phyloP scores from a whole-genome alignment of 352 stramenopile species.

The Phytophthora europaea region DNA sequence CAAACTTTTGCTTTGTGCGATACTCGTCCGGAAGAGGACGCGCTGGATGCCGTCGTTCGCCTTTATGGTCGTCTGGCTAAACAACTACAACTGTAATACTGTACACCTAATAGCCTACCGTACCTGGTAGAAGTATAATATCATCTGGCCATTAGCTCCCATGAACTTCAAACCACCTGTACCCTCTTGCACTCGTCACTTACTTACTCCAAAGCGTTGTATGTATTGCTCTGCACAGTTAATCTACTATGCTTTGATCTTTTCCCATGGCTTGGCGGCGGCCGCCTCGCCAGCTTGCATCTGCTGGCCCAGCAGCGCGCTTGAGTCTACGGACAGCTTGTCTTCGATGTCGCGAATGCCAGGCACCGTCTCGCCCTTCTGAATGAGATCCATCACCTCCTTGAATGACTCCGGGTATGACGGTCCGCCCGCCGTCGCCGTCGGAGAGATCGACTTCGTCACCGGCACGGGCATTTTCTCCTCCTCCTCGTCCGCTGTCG shows the following conservation, averaged over 20 bases:
- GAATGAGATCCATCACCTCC: constrained; percentile 80
- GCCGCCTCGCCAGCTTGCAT: constrained; percentile 27
- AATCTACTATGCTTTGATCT: constrained; percentile 42
- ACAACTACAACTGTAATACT: too few relatives aligned
- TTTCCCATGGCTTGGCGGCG: constrained; percentile 58
- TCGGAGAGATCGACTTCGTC: constrained; percentile 25
- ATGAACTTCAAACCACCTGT: constrained; percentile 19
- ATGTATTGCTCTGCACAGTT: neutral
- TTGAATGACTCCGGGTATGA: constrained; percentile 78
- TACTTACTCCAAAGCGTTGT: constrained; percentile 17
- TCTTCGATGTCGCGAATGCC: constrained; percentile 83
- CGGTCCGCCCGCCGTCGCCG: constrained; percentile 37
- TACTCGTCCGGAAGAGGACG: constrained; percentile 1
- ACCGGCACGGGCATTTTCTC: constrained; percentile 38
- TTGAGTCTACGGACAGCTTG: constrained; percentile 73
- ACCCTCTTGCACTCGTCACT: neutral
- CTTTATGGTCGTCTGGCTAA: neutral
- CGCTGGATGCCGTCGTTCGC: neutral
- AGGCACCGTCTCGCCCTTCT: constrained; percentile 77
- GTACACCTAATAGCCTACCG: neutral
- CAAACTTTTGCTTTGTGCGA: constrained; percentile 6
- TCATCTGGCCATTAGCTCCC: neutral
- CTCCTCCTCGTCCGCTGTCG: constrained; percentile 24
- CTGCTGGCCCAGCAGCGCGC: constrained; percentile 32
- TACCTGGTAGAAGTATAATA: neutral